phyloP scores from a whole-genome alignment of 495 filamentous ascomycete genomes.

The Tuber magnatum region DNA sequence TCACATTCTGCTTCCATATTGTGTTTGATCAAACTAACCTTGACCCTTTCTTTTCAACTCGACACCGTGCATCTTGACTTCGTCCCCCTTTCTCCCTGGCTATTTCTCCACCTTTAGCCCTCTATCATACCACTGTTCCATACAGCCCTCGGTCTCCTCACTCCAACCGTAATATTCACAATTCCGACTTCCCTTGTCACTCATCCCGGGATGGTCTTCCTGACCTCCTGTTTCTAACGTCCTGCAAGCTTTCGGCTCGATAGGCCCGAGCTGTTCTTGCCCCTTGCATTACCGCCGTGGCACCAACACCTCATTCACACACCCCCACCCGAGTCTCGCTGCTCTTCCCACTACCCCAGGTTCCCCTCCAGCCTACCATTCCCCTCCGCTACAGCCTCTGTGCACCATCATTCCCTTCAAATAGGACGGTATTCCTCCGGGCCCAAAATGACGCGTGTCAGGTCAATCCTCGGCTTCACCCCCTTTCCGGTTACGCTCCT shows the following conservation, averaged over 20 bases:
- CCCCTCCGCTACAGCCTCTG: not conserved
- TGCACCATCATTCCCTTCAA: not conserved
- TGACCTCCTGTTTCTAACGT: slow-evolving; percentile 5
- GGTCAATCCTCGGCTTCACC: slow-evolving; percentile 50
- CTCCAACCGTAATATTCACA: not conserved
- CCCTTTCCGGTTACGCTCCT: slow-evolving; percentile 66
- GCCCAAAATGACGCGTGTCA: slow-evolving; percentile 22
- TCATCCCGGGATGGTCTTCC: slow-evolving; percentile 11
- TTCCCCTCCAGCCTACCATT: not conserved
- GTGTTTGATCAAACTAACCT: not conserved
- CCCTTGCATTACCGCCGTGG: slow-evolving; percentile 9
- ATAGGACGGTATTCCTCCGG: not conserved
- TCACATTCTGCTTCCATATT: not conserved
- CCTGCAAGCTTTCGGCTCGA: not conserved
- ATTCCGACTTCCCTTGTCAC: not conserved
- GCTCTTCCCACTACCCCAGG: not conserved
- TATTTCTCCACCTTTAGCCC: not conserved
- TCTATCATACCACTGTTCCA: not conserved
- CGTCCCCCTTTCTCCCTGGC: not conserved
- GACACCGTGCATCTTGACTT: not conserved
- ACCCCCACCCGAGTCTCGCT: not conserved
- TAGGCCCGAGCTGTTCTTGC: not conserved
- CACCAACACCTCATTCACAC: slow-evolving; percentile 6
- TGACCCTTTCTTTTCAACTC: not conserved
- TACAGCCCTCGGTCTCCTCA: not conserved